Conservation (phyloP, 345 rosid genomes). For the Lepidium sativum region DNA sequence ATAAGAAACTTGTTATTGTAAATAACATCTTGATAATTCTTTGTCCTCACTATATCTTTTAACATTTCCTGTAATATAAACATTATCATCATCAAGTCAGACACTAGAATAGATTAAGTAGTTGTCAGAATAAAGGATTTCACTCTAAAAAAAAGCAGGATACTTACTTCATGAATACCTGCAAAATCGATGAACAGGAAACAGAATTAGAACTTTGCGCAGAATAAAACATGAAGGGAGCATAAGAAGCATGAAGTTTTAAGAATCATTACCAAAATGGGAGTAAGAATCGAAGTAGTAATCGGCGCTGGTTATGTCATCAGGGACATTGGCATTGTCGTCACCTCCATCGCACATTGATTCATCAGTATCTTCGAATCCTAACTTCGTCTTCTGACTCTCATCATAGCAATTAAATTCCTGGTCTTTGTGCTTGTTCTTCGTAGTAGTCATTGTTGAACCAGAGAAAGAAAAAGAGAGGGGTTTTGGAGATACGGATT, state of each 20-base stretch:
- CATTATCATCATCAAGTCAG: background rate
- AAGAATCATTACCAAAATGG: constrained; percentile 57
- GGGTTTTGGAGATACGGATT: constrained; percentile 12
- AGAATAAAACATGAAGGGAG: background rate
- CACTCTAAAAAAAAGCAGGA: constrained; percentile 21
- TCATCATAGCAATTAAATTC: constrained; percentile 1
- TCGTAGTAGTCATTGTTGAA: constrained; percentile 32
- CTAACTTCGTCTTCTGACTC: constrained; percentile 27
- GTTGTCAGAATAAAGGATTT: background rate
- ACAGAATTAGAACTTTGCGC: background rate
- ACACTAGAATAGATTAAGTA: background rate
- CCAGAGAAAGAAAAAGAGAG: background rate
- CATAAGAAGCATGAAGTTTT: background rate
- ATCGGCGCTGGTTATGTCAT: constrained; percentile 78
- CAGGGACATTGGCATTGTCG: constrained; percentile 32
- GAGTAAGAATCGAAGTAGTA: constrained; percentile 94
- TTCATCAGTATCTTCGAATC: constrained; percentile 39
- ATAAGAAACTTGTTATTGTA: constrained; percentile 80
- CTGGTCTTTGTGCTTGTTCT: constrained; percentile 27
- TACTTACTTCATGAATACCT: constrained; percentile 99
- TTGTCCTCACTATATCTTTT: constrained; percentile 88
- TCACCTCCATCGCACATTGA: constrained; percentile 42
- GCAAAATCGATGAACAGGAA: constrained; percentile 24
- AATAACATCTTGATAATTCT: constrained; percentile 81
- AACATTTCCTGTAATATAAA: constrained; percentile 74